Conservation (phyloP, 1,284 basidiomycete species). For the Chiua sp. region DNA sequence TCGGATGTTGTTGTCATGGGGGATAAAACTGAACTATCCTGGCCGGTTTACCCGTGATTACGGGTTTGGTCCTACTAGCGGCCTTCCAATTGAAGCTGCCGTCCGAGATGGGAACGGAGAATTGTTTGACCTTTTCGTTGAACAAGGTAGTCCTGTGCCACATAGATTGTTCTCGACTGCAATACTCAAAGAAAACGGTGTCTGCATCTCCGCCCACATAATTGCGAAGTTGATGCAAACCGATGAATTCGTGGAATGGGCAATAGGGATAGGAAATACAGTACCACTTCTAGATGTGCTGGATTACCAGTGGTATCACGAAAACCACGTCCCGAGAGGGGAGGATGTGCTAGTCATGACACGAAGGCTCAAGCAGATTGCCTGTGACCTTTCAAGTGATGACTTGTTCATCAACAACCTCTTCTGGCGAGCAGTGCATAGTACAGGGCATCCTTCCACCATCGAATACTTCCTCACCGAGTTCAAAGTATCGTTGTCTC, state of each 20-base stretch:
- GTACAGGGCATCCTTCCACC: constrained; percentile 1
- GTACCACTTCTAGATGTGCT: not conserved
- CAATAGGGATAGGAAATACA: not conserved
- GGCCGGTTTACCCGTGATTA: not conserved
- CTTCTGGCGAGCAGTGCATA: not conserved
- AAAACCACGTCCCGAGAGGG: not conserved
- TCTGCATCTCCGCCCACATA: fast-evolving
- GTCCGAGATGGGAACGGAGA: not conserved
- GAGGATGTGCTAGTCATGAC: not conserved
- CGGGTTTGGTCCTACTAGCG: not conserved
- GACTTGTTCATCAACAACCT: not conserved
- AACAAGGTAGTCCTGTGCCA: constrained; percentile 16
- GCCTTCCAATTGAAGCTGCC: constrained; percentile 15
- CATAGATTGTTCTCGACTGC: not conserved
- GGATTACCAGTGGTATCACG: not conserved
- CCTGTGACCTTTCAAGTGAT: not conserved
- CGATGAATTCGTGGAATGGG: constrained; percentile 18
- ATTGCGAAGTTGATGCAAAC: constrained; percentile 11
- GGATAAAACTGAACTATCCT: not conserved
- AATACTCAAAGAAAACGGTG: not conserved
- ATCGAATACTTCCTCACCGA: not conserved
- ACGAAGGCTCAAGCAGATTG: constrained; percentile 13
- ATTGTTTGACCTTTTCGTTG: constrained; percentile 9
- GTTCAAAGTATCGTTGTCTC: not conserved
- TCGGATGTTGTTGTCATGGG: constrained; percentile 1